These are phyloP conservation scores for Jaapia argillacea DNA, from an alignment of 768 basidiomycete species.

Conservation along the genomic window DNA sequence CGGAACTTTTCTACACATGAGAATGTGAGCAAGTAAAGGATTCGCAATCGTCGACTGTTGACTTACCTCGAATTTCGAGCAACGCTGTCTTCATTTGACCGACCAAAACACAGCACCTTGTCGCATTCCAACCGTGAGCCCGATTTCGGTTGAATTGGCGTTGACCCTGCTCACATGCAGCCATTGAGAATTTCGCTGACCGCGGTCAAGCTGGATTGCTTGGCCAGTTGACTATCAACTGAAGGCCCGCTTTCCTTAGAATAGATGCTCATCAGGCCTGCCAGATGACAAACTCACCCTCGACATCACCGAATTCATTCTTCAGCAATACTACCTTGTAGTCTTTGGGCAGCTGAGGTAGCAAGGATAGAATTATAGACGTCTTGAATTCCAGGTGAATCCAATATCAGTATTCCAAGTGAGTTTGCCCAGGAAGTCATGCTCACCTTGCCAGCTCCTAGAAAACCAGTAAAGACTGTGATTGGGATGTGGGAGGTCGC, in stretches of 20 bases:
- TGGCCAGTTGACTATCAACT: slow-evolving; percentile 90
- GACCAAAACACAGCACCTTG: slow-evolving; percentile 87
- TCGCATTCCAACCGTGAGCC: background rate
- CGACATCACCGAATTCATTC: slow-evolving; percentile 93
- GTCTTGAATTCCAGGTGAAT: no score
- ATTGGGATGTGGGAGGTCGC: slow-evolving; percentile 80
- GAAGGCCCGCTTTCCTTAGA: no score
- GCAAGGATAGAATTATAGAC: slow-evolving; percentile 70
- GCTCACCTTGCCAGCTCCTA: slow-evolving; percentile 58
- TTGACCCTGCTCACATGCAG: slow-evolving; percentile 59
- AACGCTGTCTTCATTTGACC: slow-evolving; percentile 91
- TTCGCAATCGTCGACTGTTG: background rate
- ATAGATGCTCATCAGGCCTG: no score
- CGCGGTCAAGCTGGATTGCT: slow-evolving; percentile 72
- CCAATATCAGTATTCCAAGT: no score
- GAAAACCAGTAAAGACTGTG: slow-evolving; percentile 93
- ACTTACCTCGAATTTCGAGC: slow-evolving; percentile 71
- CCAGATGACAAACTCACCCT: slow-evolving; percentile 38
- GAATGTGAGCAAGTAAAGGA: background rate
- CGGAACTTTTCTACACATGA: slow-evolving; percentile 55
- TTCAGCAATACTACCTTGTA: slow-evolving; percentile 89
- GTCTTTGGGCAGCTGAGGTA: slow-evolving; percentile 72
- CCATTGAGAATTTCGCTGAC: slow-evolving; percentile 94
- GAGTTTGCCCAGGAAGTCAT: no score
- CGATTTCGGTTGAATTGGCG: background rate